These are phyloP conservation scores for Cordyceps farinosa DNA, from an alignment of 2,329 filamentous ascomycete genomes.

Conservation along the genomic window DNA sequence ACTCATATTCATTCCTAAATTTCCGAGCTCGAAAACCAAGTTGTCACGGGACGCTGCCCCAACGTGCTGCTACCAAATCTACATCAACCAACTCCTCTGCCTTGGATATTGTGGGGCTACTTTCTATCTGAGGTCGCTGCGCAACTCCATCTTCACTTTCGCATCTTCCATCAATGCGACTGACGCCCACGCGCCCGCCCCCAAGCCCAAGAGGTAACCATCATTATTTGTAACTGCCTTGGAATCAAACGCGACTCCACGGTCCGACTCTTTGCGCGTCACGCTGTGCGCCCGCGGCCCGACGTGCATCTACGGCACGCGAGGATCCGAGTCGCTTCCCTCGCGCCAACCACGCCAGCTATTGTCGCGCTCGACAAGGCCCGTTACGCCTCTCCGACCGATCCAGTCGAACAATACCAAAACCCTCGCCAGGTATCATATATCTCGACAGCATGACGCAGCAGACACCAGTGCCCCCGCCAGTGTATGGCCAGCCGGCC, in stretches of 20 bases:
- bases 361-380: background rate
- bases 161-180: conserved; percentile 5
- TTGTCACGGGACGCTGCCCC: background rate
- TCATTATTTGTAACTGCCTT: background rate
- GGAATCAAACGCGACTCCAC: background rate
- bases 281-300: background rate
- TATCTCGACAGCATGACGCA: conserved; percentile 8
- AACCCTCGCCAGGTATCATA: too few species aligned
- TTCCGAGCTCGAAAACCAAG: background rate
- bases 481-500: conserved; percentile 27
- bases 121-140: background rate
- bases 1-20: background rate
- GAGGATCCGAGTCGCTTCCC: background rate
- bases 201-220: background rate
- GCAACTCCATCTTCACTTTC: background rate
- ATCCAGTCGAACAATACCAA: background rate
- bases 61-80: background rate
- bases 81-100: background rate
- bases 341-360: background rate
- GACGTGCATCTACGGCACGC: background rate
- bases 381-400: background rate
- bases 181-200: background rate
- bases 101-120: background rate
- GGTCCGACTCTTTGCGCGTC: background rate
- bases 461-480: conserved; percentile 13